These are phyloP conservation scores for Trichoderma harzianum DNA, from an alignment of 2,329 filamentous ascomycete species.

Conservation along the genomic window DNA sequence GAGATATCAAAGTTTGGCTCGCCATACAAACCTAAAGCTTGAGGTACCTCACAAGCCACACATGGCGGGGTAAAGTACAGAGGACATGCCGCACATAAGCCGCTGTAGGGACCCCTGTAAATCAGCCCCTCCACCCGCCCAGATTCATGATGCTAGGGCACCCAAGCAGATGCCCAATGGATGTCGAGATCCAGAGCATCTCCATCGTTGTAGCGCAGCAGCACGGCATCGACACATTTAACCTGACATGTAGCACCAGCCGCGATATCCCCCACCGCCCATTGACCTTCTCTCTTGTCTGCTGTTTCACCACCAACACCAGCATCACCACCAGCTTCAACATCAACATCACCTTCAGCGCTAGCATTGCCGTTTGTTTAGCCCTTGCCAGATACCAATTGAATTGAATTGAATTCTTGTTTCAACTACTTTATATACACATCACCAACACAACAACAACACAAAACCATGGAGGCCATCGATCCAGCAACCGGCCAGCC, in stretches of 20 bases:
- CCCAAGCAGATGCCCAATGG: slow-evolving; percentile 1
- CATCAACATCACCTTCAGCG: background rate
- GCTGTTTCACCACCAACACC: background rate
- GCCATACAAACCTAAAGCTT: background rate
- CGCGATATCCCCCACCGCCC: slow-evolving; percentile 21
- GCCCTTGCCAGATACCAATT: background rate
- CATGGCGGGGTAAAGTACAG: background rate
- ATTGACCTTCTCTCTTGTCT: background rate
- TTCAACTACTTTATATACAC: background rate
- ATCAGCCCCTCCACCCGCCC: background rate
- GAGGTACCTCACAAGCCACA: background rate
- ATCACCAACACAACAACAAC: background rate
- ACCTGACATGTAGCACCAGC: background rate
- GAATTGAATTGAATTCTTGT: background rate
- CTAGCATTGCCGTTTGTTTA: background rate
- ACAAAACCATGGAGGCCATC: slow-evolving; percentile 54
- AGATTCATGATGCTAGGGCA: background rate
- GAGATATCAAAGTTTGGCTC: background rate
- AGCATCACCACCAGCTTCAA: background rate
- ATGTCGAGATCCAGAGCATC: slow-evolving; percentile 1
- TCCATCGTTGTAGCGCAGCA: background rate
- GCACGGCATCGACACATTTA: background rate
- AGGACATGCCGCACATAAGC: background rate
- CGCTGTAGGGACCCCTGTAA: background rate
- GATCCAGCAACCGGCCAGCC: slow-evolving; percentile 69